Base-by-base conservation (phyloP, 1,284 basidiomycete genomes). In the Melampsora larici-populina region DNA sequence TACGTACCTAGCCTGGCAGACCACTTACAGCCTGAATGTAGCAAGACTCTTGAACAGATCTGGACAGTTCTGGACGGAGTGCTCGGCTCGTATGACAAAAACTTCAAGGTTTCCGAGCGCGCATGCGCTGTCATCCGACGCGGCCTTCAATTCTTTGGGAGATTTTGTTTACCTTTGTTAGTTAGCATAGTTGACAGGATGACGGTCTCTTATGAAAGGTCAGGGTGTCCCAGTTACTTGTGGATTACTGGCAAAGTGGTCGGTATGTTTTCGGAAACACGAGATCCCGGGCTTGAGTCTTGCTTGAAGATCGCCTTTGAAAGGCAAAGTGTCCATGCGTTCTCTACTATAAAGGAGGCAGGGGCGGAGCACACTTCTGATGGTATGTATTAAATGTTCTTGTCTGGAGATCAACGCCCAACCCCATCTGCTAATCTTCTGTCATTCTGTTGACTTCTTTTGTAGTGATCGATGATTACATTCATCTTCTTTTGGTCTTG, bases 401-500 rank as follows among this genome's bases (percentile, higher is more conserved):
- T 13, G 13, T 9, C 11, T 43, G 40, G 11, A 13, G 11, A 9
- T 43, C 7, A 9, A 11, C 40, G 48, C 8, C 24, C 18, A 55
- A 17, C 9, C 4, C 36, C 9, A 17, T 69, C 11, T 24, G 7
- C 7, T n/a, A 1, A 26, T 21, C 24, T 1, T 58, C 24, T 72
- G n/a, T 1, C 21, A 46, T 24, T 33, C 11, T 63, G 36, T 68
- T 43, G 11, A 36, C 55, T 49, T 17, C 11, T 31, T 8, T 51
- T 6, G 17, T 81, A 97, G 97, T 97, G 48, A 86, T 99, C 81
- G 97, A 99, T 83, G 97, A 99, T 84, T 99, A 96, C 81, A 84
- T 94, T 72, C 93, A 94, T 81, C 88, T 94, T 83, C 86, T 94
- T 48, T 84, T 90, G 78, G 89, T 90, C 79, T 86, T 94, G 82